Percentiles rank a stretch among this genome's conserved stretches.
phyloP scores from a whole-genome alignment of 192 early-diverging fungal species.

The Spizellomyces sp. region DNA sequence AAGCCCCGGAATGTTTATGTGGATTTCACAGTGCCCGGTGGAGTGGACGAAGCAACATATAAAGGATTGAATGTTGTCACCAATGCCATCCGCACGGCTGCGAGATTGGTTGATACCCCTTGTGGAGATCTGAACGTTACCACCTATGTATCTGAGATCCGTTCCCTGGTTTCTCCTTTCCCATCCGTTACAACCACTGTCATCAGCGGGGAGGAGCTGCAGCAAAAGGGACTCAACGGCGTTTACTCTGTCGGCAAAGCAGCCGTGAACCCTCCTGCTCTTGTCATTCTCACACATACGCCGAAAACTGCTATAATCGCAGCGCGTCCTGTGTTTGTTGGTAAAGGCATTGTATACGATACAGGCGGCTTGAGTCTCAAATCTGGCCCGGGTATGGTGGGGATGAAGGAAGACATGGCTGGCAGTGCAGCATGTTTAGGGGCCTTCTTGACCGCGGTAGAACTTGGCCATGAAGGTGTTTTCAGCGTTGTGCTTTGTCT shows the following conservation, averaged over 20 bases:
- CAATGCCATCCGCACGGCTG: constrained; percentile 34
- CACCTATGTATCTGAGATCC: constrained; percentile 42
- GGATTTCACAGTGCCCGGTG: constrained; percentile 19
- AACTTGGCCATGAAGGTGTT: constrained; percentile 28
- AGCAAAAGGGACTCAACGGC: constrained; percentile 46
- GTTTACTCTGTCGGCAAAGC: constrained; percentile 57
- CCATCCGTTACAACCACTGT: constrained; percentile 41
- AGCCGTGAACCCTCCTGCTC: constrained; percentile 43
- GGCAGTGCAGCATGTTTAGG: constrained; percentile 51
- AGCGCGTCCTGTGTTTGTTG: constrained; percentile 42
- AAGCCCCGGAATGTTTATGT: constrained; percentile 31
- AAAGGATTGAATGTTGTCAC: constrained; percentile 24
- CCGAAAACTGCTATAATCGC: constrained; percentile 37
- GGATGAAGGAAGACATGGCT: constrained; percentile 60
- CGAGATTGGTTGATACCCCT: constrained; percentile 52
- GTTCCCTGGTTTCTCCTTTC: constrained; percentile 28
- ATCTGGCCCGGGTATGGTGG: constrained; percentile 24
- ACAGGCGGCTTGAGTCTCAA: constrained; percentile 48
- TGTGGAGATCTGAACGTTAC: constrained; percentile 47
- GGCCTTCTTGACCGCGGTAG: constrained; percentile 48
- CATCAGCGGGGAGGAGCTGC: constrained; percentile 52
- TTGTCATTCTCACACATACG: constrained; percentile 46
- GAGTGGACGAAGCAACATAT: neutral
- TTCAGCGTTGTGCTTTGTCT: constrained; percentile 46
- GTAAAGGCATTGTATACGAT: constrained; percentile 64